Percentiles rank a stretch among this genome's conserved stretches.
phyloP scores from a whole-genome alignment of 2,329 filamentous ascomycete species.

The Phyllosticta paracitricarpa region DNA sequence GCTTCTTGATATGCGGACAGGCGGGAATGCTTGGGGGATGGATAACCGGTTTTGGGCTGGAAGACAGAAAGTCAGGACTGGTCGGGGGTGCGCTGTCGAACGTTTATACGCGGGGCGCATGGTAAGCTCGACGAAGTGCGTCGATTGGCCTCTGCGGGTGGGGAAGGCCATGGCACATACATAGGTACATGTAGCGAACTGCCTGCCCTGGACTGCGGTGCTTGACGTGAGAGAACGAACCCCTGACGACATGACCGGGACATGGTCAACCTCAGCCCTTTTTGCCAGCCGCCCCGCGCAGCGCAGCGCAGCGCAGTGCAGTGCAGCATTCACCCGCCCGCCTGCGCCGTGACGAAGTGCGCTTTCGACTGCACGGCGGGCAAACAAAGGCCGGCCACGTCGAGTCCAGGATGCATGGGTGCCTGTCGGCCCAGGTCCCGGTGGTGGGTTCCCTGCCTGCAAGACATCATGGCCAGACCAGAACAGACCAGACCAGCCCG shows the following conservation, averaged over 20 bases:
- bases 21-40: slow-evolving; percentile 4
- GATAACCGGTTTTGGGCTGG: slow-evolving; percentile 9
- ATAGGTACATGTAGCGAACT: no score
- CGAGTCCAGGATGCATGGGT: not conserved
- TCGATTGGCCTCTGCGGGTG: slow-evolving; percentile 2
- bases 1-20: slow-evolving; percentile 8
- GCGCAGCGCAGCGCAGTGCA: no score
- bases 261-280: not conserved
- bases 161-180: slow-evolving; percentile 2
- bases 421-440: not conserved
- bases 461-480: not conserved
- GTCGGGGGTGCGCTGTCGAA: slow-evolving; percentile 27
- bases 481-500: not conserved
- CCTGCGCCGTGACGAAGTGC: not conserved
- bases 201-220: not conserved
- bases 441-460: not conserved
- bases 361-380: not conserved
- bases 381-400: not conserved
- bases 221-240: slow-evolving; percentile 1
- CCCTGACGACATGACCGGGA: slow-evolving; percentile 3
- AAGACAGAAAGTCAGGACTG: slow-evolving; percentile 1
- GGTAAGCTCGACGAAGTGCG: not conserved
- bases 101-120: slow-evolving; percentile 21
- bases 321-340: not conserved
- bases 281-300: not conserved